These are phyloP conservation scores for Trapa bicornis DNA, from an alignment of 345 rosid species.

Conservation along the genomic window DNA sequence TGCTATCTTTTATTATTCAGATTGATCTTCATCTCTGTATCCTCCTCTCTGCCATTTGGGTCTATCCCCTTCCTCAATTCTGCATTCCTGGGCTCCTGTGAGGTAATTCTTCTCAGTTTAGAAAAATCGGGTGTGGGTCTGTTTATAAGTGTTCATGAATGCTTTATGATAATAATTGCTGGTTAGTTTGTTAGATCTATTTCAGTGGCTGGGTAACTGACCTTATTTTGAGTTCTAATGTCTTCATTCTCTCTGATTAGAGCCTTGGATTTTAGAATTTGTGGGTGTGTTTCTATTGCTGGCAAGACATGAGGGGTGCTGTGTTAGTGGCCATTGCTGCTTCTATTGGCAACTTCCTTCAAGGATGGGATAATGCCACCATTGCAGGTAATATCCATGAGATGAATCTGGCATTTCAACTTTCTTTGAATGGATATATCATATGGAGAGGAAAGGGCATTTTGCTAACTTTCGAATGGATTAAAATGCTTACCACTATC, in stretches of 20 bases:
- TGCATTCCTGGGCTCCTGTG: too few species aligned
- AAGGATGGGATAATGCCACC: conserved; percentile 99
- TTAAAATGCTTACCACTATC: background rate
- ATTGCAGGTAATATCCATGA: conserved; percentile 56
- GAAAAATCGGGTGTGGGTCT: too few species aligned
- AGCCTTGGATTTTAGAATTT: background rate
- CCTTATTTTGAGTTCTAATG: background rate
- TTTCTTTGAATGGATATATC: background rate
- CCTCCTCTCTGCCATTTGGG: too few species aligned
- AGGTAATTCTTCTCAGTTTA: too few species aligned
- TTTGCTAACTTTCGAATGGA: background rate
- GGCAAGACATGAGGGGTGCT: conserved; percentile 57
- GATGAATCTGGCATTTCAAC: background rate
- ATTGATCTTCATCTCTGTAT: too few species aligned
- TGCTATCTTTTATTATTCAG: too few species aligned
- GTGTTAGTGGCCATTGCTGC: conserved; percentile 86
- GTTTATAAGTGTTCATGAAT: too few species aligned
- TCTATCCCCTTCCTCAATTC: too few species aligned
- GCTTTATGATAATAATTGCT: background rate
- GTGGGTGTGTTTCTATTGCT: background rate
- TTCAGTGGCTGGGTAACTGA: background rate
- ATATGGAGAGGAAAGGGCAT: background rate
- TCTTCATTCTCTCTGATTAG: conserved; percentile 3
- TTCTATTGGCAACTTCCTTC: conserved; percentile 84
- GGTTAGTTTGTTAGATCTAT: background rate